Evolutionary conservation across 2,329 filamentous ascomycete species (phyloP), one percentile per base, ranked within the genome.

Genomic region (Venturia asperata): DNA sequence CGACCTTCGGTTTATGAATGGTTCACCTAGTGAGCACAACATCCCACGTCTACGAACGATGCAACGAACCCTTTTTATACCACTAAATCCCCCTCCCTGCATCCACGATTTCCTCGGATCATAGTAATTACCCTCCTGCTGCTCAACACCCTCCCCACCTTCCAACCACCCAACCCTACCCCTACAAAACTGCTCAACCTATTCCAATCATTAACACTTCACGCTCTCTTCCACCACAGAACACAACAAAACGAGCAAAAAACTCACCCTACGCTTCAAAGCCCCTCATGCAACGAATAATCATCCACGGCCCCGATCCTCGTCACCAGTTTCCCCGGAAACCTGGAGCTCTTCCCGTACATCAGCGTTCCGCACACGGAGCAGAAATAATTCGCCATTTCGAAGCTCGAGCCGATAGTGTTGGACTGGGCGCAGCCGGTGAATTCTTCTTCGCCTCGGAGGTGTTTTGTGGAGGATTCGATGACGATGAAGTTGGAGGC

Each of bases 371-470:
- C 85, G 70, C 86, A 88, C 0, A 76, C 81, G 0, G 70, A 74
- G 68, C 86, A 88, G 72, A 88, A 88, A 70, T 79, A 76, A 69
- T 87, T 87, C 10, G 81, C 82, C 85, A 88, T 88, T 5, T 62
- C 72, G 64, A 79, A 77, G 2, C 77, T 77, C 0, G 78, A 77
- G 0, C 67, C 76, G 47, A 83, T 79, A 0, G 72, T 73, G 15
- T 66, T 45, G 0, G 61, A 63, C 58, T 86, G 80, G 7, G 68
- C 67, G 64, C 74, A 86, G 0, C 70, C 68, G n/a, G 71, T 81
- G 5, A 3, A 86, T 76, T 19, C 79, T 80, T 0, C 81, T 78
- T 2, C 73, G 73, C 13, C 83, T 83, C 9, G 83, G 81, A 0
- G 82, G 13, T 69, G 84, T 80, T 61, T 71, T 77, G 0, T 86